Conservation (phyloP, 2,329 filamentous ascomycete genomes). For the Hansfordia pulvinata region DNA sequence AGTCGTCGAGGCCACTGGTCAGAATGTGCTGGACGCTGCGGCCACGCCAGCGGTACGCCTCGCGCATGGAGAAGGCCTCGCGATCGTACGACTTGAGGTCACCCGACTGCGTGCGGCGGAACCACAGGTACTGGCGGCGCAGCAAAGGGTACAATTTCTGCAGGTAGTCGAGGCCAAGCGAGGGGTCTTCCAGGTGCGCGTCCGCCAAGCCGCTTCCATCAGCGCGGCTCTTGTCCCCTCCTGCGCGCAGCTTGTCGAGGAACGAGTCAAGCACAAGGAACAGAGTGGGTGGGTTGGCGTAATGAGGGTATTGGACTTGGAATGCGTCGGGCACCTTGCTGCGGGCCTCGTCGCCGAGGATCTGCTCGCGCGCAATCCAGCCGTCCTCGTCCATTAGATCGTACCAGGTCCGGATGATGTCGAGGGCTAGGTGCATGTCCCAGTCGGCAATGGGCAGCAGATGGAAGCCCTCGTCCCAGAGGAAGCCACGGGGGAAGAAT, state of each 20-base stretch:
- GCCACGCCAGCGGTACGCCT: constrained; percentile 91
- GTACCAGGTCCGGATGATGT: constrained; percentile 93
- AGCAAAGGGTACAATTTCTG: constrained; percentile 73
- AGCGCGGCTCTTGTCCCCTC: too few relatives aligned
- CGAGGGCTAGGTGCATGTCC: constrained; percentile 77
- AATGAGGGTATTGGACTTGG: constrained; percentile 90
- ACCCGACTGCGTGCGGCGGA: constrained; percentile 79
- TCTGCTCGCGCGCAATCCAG: constrained; percentile 95
- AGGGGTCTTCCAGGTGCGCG: constrained; percentile 55
- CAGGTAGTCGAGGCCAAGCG: constrained; percentile 54
- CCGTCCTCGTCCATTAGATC: constrained; percentile 91
- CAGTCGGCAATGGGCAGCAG: constrained; percentile 83
- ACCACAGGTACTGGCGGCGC: constrained; percentile 87
- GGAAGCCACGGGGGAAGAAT: constrained; percentile 91
- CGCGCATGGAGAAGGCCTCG: constrained; percentile 74
- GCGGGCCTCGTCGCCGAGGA: constrained; percentile 78
- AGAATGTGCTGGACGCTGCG: constrained; percentile 77
- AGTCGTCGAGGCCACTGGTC: constrained; percentile 91
- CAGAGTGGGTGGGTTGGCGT: constrained; percentile 90
- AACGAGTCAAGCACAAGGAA: constrained; percentile 82
- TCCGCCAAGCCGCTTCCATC: constrained; percentile 37
- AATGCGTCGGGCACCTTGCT: constrained; percentile 93
- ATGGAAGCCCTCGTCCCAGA: constrained; percentile 98
- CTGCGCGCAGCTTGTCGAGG: constrained; percentile 68
- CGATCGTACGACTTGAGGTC: constrained; percentile 88